phyloP scores from a whole-genome alignment of 345 rosid genomes.

The Corchorus olitorius region DNA sequence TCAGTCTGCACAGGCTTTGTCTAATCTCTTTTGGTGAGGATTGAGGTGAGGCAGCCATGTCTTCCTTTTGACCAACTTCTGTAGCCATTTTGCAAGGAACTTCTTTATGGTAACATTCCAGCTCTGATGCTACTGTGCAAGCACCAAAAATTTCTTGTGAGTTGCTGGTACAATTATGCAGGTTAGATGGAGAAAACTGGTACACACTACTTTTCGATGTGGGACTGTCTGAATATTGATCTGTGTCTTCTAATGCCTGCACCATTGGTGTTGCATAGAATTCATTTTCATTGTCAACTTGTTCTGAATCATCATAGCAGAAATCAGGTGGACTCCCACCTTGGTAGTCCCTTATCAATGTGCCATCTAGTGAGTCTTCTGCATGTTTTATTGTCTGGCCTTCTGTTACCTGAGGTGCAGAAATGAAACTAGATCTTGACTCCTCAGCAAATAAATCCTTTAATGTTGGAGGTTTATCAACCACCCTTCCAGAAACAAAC shows the following conservation, averaged over 20 bases:
- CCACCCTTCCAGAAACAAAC: constrained; percentile 27
- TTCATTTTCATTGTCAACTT: constrained; percentile 24
- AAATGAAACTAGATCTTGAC: constrained; percentile 27
- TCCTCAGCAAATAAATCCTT: constrained; percentile 49
- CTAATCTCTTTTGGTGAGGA: constrained; percentile 16
- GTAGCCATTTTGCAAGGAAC: constrained; percentile 17
- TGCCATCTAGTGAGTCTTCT: constrained; percentile 21
- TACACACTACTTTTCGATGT: neutral
- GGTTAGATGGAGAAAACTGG: constrained; percentile 24
- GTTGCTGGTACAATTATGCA: constrained; percentile 10
- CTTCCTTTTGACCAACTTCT: constrained; percentile 27
- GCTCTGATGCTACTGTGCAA: constrained; percentile 26
- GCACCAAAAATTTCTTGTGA: constrained; percentile 29
- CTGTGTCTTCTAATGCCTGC: constrained; percentile 21
- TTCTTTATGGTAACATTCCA: constrained; percentile 23
- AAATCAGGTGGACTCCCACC: constrained; percentile 24
- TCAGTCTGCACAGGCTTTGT: constrained; percentile 18
- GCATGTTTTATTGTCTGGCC: constrained; percentile 29
- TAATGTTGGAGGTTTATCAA: constrained; percentile 33
- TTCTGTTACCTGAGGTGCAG: constrained; percentile 29
- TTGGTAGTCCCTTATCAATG: constrained; percentile 17
- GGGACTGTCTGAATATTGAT: constrained; percentile 19
- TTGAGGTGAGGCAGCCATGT: constrained; percentile 19
- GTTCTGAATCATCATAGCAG: constrained; percentile 23
- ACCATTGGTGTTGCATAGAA: constrained; percentile 8